Evolutionary conservation across 2,329 filamentous ascomycete genomes (phyloP).

Genomic region (Rachicladosporium sp.): DNA sequence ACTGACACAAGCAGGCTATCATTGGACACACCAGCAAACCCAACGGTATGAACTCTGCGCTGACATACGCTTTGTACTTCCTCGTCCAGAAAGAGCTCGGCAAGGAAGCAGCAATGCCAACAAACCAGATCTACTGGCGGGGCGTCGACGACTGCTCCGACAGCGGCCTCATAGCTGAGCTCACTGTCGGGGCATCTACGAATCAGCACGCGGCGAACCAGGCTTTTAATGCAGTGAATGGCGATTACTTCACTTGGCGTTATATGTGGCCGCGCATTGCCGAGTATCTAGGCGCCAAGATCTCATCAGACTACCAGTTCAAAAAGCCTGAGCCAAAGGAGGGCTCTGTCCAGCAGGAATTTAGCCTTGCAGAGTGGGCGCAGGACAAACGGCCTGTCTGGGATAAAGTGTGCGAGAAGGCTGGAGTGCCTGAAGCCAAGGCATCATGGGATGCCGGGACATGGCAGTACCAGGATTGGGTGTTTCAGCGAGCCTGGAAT

Average conservation of each 20-base stretch:
- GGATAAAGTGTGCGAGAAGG: slow-evolving; percentile 22
- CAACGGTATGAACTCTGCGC: slow-evolving; percentile 30
- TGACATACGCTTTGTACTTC: slow-evolving; percentile 30
- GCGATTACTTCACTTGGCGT: slow-evolving; percentile 27
- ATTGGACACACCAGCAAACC: slow-evolving; percentile 21
- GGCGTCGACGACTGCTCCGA: slow-evolving; percentile 24
- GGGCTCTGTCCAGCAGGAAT: slow-evolving; percentile 25
- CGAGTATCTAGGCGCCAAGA: slow-evolving; percentile 22
- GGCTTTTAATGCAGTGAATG: slow-evolving; percentile 32
- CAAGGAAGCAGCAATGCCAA: slow-evolving; percentile 24
- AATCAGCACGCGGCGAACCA: slow-evolving; percentile 23
- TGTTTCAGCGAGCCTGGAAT: slow-evolving; percentile 31
- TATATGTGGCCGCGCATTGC: slow-evolving; percentile 32
- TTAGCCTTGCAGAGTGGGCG: slow-evolving; percentile 32
- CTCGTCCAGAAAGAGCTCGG: slow-evolving; percentile 25
- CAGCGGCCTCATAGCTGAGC: slow-evolving; percentile 23
- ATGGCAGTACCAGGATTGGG: slow-evolving; percentile 33
- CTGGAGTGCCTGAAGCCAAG: slow-evolving; percentile 25
- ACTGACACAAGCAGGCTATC: too few relatives aligned
- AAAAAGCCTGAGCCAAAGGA: slow-evolving; percentile 14
- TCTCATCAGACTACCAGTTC: slow-evolving; percentile 7
- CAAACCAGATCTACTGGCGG: slow-evolving; percentile 23
- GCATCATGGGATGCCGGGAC: slow-evolving; percentile 31
- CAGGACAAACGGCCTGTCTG: slow-evolving; percentile 28
- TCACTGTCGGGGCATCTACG: slow-evolving; percentile 26